Percentiles rank a stretch among this genome's conserved stretches.
Evolutionary conservation across 371 early-diverging fungal species (phyloP).

Genomic region (Umbelopsis sp.): DNA sequence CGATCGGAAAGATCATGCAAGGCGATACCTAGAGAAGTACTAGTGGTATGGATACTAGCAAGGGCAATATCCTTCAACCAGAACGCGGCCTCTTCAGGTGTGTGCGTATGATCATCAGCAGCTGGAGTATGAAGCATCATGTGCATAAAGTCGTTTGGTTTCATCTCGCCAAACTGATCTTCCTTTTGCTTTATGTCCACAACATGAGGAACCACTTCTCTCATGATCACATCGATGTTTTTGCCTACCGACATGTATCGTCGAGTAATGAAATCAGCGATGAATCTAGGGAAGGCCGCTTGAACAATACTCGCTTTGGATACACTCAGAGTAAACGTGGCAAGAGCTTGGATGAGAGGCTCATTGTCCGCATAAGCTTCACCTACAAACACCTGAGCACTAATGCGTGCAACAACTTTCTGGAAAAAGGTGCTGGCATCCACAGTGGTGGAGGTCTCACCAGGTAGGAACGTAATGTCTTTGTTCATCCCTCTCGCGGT

Average conservation of each 20-base stretch:
- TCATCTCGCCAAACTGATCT: slow-evolving; percentile 22
- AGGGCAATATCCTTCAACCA: slow-evolving; percentile 39
- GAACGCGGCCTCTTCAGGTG: slow-evolving; percentile 34
- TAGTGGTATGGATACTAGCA: slow-evolving; percentile 48
- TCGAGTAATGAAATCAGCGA: slow-evolving; percentile 32
- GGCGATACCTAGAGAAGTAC: slow-evolving; percentile 37
- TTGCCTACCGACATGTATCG: slow-evolving; percentile 34
- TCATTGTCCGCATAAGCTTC: slow-evolving; percentile 26
- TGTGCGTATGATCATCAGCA: slow-evolving; percentile 28
- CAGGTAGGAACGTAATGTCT: slow-evolving; percentile 25
- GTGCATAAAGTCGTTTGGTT: slow-evolving; percentile 26
- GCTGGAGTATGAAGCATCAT: slow-evolving; percentile 34
- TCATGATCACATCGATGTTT: slow-evolving; percentile 43
- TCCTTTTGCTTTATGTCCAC: slow-evolving; percentile 24
- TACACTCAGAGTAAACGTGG: slow-evolving; percentile 36
- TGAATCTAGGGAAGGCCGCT: slow-evolving; percentile 27
- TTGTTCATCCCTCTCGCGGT: slow-evolving; percentile 23
- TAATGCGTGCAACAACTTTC: slow-evolving; percentile 30
- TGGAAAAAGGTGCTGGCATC: slow-evolving; percentile 24
- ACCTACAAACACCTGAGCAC: slow-evolving; percentile 40
- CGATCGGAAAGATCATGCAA: slow-evolving; percentile 41
- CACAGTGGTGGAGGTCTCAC: slow-evolving; percentile 26
- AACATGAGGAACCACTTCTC: slow-evolving; percentile 32
- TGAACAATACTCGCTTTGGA: slow-evolving; percentile 31
- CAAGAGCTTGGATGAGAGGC: slow-evolving; percentile 36